phyloP scores from a whole-genome alignment of 2,329 filamentous ascomycete species.

The Fusarium nematophilum region DNA sequence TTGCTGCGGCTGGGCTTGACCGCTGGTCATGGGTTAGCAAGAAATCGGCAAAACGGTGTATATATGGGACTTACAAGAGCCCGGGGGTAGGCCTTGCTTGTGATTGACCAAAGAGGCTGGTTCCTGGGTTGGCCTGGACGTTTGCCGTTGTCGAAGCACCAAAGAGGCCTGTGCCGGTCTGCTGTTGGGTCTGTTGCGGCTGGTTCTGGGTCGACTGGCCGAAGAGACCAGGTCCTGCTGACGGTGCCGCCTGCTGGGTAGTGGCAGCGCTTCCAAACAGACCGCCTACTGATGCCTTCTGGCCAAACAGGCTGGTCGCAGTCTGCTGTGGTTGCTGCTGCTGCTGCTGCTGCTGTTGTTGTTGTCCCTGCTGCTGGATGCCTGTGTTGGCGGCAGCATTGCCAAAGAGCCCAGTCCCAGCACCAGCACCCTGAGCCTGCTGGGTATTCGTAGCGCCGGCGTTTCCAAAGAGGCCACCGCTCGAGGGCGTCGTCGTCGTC shows the following conservation, averaged over 20 bases:
- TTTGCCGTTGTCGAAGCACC: slow-evolving; percentile 36
- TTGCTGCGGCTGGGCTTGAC: slow-evolving; percentile 46
- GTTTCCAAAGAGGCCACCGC: slow-evolving; percentile 49
- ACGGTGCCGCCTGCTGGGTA: slow-evolving; percentile 21
- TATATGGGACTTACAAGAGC: slow-evolving; percentile 46
- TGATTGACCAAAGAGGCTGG: slow-evolving; percentile 50
- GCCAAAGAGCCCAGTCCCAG: slow-evolving; percentile 50
- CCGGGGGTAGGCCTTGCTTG: slow-evolving; percentile 48
- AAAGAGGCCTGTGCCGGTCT: slow-evolving; percentile 44
- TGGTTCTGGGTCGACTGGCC: slow-evolving; percentile 40
- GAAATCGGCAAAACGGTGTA: too few species aligned
- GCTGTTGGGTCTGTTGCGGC: slow-evolving; percentile 30
- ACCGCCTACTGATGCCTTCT: slow-evolving; percentile 28
- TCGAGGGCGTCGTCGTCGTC: slow-evolving; percentile 30
- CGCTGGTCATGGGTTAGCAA: slow-evolving; percentile 42
- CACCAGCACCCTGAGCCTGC: slow-evolving; percentile 39
- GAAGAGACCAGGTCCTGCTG: slow-evolving; percentile 41
- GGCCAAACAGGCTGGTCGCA: slow-evolving; percentile 24
- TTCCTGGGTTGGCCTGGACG: slow-evolving; percentile 39
- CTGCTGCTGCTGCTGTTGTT: slow-evolving; percentile 25
- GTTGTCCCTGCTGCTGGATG: slow-evolving; percentile 40
- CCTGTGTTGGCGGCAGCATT: slow-evolving; percentile 34
- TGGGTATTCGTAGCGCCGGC: slow-evolving; percentile 41
- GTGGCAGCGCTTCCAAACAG: slow-evolving; percentile 36
- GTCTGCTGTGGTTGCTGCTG: too few species aligned